Evolutionary conservation across 192 early-diverging fungal genomes (phyloP), one percentile per base, ranked within the genome.

Genomic region (Chytriomyces hyalinus): DNA sequence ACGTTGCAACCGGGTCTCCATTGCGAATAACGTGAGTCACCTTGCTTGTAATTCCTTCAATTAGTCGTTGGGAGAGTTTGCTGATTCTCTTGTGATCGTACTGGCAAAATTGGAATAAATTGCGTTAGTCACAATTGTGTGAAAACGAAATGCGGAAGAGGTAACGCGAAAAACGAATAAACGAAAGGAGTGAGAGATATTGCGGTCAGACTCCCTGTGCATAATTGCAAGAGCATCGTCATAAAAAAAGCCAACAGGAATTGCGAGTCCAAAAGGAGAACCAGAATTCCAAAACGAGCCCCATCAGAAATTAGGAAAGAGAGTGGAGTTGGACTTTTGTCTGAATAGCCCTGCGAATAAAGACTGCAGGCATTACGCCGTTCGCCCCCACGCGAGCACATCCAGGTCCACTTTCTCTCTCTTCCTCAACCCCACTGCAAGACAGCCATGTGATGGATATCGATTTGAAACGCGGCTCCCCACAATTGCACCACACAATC

Each of bases 21-120:
- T 98, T 98, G 59, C 96, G 93, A 65, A 92, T 88, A 0, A 98
- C 95, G 78, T 95, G 87, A 24, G 85, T 82, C 15, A 98, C 86
- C 50, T 93, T 80, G 60, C 90, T 86, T 20, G 86, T 91, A 75
- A 98, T 94, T 6, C 95, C 94, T 1, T 89, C 84, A 73, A 96
- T 88, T 60, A 98, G 82, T 24, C 92, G 88, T 67, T 92, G 84
- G 17, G 97, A 93, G 20, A 98, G 88, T 22, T 74, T 78, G 44
- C 83, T 83, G 74, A 96, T 90, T 44, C 92, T 90, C 20, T 85
- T 83, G 65, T 91, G 80, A 79, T 98, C 97, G 79, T 94, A 93
- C 89, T 94, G 80, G 53, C 53, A 11, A 43, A 46, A 28, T n/a
- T 36, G n/a, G 26, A 28, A 22, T 28, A 65, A 15, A 6, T 22